Base-by-base conservation (phyloP, 345 rosid genomes). In the Murraya paniculata region DNA sequence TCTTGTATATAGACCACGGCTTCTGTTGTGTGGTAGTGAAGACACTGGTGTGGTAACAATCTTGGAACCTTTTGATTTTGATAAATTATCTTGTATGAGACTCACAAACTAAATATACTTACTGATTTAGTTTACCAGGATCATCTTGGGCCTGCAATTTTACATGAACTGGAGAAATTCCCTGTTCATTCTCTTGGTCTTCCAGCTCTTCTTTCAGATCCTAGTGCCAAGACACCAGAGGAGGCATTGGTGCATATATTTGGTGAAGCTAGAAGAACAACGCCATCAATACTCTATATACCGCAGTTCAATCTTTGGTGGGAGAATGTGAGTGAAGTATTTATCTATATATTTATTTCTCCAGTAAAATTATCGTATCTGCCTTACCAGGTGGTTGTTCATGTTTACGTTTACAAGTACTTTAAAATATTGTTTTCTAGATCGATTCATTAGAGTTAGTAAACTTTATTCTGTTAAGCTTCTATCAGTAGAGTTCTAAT, bases 171-270 rank as follows among this genome's bases (percentile, higher is more conserved):
- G 84, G 99, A 96, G 90, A 96, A 92, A 64, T 92, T 92, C 85
- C 99, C 99, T 27, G 94, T 96, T 78, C 98, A 92, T 81, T 94
- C 98, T 64, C 91, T 96, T 77, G 99, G 99, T 65, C 99, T 96
- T 87, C 89, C 98, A 14, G 91, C 99, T 80, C 98, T 96, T 78
- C 98, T 96, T 79, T 96, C 98, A 22, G 99, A 96, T 90, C 99
- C 98, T 76, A 89, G 99, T 76, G 99, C 99, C 73, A 96, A 96
- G 90, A 94, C 98, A 55, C 97, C 99, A 10, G 99, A 96, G 86
- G 99, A 96, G 86, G 99, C 99, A 31, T 70, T 96, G 87, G 99
- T 96, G 64, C 99, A 96, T 84, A 91, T 96, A 85, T 96, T 96
- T 88, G 90, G 95, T 57, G 99, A 96, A 92, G 98, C 99, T 48